Evolutionary conservation across 768 basidiomycete genomes (phyloP).

Genomic region (Sporobolomyces pararoseus): DNA sequence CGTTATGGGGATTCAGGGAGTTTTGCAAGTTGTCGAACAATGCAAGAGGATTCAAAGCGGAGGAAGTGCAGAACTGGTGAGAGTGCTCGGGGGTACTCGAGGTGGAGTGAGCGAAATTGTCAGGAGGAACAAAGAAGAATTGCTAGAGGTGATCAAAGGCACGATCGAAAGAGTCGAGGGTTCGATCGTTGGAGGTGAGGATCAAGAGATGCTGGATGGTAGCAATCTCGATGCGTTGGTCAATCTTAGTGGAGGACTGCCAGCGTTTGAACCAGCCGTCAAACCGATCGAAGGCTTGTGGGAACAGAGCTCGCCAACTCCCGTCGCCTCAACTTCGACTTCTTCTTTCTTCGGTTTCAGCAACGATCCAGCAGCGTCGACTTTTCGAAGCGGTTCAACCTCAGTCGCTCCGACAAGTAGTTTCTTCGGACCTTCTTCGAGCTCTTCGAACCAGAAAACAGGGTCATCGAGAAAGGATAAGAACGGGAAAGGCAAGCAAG

Average conservation of each 20-base stretch:
- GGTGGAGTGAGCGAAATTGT: conserved; percentile 37
- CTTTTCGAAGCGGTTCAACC: too few relatives aligned
- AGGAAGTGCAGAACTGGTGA: conserved; percentile 58
- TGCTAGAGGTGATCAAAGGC: conserved; percentile 51
- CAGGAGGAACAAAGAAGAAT: conserved; percentile 32
- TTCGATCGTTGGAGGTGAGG: not conserved
- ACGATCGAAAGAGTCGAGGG: conserved; percentile 50
- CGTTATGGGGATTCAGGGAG: conserved; percentile 33
- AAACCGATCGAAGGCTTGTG: conserved; percentile 18
- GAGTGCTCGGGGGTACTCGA: conserved; percentile 5
- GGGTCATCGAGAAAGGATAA: not conserved
- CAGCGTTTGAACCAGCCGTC: conserved; percentile 26
- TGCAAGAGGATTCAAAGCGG: conserved; percentile 56
- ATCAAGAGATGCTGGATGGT: not conserved
- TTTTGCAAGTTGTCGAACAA: conserved; percentile 59
- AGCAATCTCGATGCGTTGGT: not conserved
- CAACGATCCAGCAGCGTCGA: not conserved
- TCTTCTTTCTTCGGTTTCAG: conserved; percentile 28
- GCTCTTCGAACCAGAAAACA: not conserved
- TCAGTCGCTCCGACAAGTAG: not conserved
- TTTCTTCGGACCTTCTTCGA: conserved; percentile 1
- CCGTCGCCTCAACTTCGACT: not conserved
- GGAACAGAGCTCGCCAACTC: not conserved
- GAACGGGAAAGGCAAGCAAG: conserved; percentile 6
- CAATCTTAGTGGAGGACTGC: not conserved